Evolutionary conservation across 768 basidiomycete species (phyloP).

Genomic region (Sporobolomyces roseus): DNA sequence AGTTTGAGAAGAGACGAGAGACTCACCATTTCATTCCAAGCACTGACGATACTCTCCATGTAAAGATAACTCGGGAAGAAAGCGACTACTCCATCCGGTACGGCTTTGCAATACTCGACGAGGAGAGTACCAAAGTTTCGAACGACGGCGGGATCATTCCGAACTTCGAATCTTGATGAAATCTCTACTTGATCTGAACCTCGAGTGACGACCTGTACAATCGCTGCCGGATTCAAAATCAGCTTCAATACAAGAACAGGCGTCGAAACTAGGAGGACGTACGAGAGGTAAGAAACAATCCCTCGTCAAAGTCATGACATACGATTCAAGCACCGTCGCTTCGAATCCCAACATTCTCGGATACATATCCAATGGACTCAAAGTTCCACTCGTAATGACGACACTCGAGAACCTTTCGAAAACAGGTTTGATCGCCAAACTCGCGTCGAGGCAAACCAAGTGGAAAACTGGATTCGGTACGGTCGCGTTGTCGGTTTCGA

Average conservation of each 20-base stretch:
- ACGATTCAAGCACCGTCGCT: conserved; percentile 92
- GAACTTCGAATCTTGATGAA: conserved; percentile 95
- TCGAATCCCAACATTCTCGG: conserved; percentile 99
- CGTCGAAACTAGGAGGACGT: neutral
- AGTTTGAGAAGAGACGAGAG: neutral
- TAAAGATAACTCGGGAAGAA: conserved; percentile 99
- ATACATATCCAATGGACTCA: conserved; percentile 98
- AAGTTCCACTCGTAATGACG: conserved; percentile 97
- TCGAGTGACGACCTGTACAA: conserved; percentile 80
- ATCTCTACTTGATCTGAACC: conserved; percentile 98
- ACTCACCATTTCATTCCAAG: conserved; percentile 99
- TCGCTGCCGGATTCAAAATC: neutral
- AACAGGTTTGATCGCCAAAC: conserved; percentile 93
- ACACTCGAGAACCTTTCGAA: conserved; percentile 98
- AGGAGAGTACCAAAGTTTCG: conserved; percentile 98
- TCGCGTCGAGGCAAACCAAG: conserved; percentile 95
- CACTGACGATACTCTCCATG: conserved; percentile 99
- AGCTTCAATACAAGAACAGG: neutral
- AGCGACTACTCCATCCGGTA: conserved; percentile 96
- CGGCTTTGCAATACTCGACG: conserved; percentile 94
- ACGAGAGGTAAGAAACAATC: conserved; percentile 95
- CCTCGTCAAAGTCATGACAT: conserved; percentile 93
- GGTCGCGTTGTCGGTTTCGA: conserved; percentile 96
- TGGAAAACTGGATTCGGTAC: conserved; percentile 99
- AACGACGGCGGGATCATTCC: conserved; percentile 98